Evolutionary conservation across 1,139 yeast species (phyloP), one percentile per base, ranked within the genome.

Genomic region (Taphrina sp.): DNA sequence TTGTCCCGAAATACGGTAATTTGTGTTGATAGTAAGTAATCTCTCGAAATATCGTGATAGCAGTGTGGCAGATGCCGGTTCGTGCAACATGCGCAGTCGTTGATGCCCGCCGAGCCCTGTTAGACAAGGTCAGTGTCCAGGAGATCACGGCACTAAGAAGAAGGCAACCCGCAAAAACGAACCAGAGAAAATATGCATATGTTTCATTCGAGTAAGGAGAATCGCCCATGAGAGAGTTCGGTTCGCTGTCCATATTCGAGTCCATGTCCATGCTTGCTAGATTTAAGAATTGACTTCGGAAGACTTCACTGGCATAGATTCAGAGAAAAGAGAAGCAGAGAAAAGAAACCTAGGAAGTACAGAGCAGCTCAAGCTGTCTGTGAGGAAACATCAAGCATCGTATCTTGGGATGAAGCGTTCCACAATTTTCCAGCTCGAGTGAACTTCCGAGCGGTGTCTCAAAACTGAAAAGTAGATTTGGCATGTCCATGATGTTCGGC

Each of bases 11-110:
- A 16, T 23, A n/a, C 8, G 47, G 47, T n/a, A 33, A 10, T 4
- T n/a, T 4, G 22, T n/a, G 16, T 17, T 49, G 54, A 14, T 24
- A 20, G 23, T 49, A 49, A n/a, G 46, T 22, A 14, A 22, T 19
- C 14, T 49, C 54, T 8, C 54, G 54, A 4, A 31, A 20, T 23
- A 49, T 14, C 8, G 46, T 29, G 7, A 49, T 26, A 20, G 22
- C 28, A 19, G 54, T 38, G 20, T 29, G 33, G 22, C 19, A 31
- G n/a, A 10, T n/a, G 2, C 38, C 19, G 16, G 47, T 31, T 10
- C 19, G 16, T 19, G 47, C 37, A 12, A 17, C 14, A 16, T 34
- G 7, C 7, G 14, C 37, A 3, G 47, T 19, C 1, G 16, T 8
- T 8, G 36, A 35, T n/a, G 10, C 14, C 29, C 14, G 31, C 3